These are phyloP conservation scores for Setomelanomma holmii DNA, from an alignment of 2,329 filamentous ascomycete genomes.

Conservation along the genomic window DNA sequence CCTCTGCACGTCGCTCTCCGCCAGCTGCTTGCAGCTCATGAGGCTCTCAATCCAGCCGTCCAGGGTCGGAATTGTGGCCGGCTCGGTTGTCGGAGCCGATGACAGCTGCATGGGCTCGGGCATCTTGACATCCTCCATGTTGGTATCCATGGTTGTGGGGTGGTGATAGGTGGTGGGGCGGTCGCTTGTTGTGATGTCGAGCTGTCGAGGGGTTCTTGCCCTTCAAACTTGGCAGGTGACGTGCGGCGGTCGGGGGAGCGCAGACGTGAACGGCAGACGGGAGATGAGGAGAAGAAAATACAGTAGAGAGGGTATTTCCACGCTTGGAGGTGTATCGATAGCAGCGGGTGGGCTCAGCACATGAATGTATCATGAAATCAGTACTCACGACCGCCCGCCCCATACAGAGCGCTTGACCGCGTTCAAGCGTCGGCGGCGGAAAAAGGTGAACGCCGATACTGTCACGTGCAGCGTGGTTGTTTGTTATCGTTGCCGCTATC, in stretches of 20 bases:
- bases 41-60: constrained; percentile 99
- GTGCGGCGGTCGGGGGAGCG: constrained; percentile 31
- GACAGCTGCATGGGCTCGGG: constrained; percentile 77
- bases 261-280: constrained; percentile 6
- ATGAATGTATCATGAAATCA: constrained; percentile 28
- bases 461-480: constrained; percentile 9
- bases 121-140: constrained; percentile 97
- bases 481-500: not conserved
- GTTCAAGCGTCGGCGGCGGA: constrained; percentile 1
- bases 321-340: constrained; percentile 16
- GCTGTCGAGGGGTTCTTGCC: constrained; percentile 45
- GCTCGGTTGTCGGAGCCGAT: constrained; percentile 75
- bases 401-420: constrained; percentile 13
- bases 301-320: constrained; percentile 12
- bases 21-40: constrained; percentile 98
- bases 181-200: constrained; percentile 38
- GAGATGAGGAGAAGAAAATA: constrained; percentile 2
- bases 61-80: constrained; percentile 87
- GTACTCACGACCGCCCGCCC: constrained; percentile 20
- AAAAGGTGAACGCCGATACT: constrained; percentile 2
- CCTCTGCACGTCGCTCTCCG: constrained; percentile 91
- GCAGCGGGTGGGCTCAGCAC: constrained; percentile 27
- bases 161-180: constrained; percentile 30
- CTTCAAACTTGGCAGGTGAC: constrained; percentile 49
- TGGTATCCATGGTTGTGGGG: constrained; percentile 81